Evolutionary conservation across 257 asterid genomes (phyloP).

Genomic region (Gentiana straminea): DNA sequence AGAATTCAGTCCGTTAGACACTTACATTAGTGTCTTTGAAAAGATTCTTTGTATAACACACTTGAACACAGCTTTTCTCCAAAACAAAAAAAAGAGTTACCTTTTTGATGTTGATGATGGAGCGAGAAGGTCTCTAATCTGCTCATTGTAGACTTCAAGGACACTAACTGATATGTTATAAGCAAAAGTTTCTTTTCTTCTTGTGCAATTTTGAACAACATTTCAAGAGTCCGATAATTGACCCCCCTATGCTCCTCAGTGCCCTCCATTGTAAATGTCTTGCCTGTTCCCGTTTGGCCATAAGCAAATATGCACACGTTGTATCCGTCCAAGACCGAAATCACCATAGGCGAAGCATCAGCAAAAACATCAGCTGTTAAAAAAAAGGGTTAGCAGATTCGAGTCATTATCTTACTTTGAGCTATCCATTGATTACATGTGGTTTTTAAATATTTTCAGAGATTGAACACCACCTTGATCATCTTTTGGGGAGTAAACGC

Average conservation of each 20-base stretch:
- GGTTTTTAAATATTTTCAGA: neutral
- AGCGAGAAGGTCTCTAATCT: constrained; percentile 79
- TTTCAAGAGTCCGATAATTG: constrained; percentile 85
- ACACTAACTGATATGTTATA: constrained; percentile 90
- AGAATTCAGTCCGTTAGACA: neutral
- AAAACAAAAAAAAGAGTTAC: constrained; percentile 22
- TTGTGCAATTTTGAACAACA: constrained; percentile 58
- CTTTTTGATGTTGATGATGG: constrained; percentile 61
- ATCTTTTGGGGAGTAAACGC: constrained; percentile 81
- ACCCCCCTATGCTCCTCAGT: constrained; percentile 77
- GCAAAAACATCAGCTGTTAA: constrained; percentile 76
- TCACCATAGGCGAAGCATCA: constrained; percentile 92
- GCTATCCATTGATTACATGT: neutral
- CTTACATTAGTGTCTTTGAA: neutral
- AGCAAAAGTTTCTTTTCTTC: constrained; percentile 58
- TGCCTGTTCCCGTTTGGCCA: constrained; percentile 99
- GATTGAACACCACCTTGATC: constrained; percentile 78
- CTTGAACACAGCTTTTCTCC: neutral
- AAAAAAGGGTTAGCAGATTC: constrained; percentile 5
- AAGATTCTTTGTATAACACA: neutral
- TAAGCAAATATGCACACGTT: constrained; percentile 96
- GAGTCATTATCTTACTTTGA: neutral
- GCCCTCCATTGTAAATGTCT: constrained; percentile 99
- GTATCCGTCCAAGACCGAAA: constrained; percentile 94
- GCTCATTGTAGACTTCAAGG: constrained; percentile 97